Conservation (phyloP, 768 basidiomycete genomes). For the Omphalotus guepiniiformis region DNA sequence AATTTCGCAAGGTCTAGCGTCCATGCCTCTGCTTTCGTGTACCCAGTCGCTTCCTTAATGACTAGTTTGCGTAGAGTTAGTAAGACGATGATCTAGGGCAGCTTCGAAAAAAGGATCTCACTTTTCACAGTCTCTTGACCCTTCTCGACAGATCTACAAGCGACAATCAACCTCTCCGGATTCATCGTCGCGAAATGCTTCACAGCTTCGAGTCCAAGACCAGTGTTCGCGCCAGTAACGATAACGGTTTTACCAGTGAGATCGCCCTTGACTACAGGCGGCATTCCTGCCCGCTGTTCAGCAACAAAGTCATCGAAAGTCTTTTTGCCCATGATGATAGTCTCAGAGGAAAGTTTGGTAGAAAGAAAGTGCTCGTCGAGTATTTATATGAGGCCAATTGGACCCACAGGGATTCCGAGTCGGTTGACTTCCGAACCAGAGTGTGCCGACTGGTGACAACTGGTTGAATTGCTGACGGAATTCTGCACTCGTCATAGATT, state of each 20-base stretch:
- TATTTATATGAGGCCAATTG: no score
- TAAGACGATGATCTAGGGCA: background rate
- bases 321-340: slow-evolving; percentile 2
- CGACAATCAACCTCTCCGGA: slow-evolving; percentile 34
- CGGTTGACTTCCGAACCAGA: no score
- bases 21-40: slow-evolving; percentile 31
- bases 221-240: slow-evolving; percentile 50
- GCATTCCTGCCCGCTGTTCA: slow-evolving; percentile 7
- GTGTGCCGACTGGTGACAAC: no score
- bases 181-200: slow-evolving; percentile 44
- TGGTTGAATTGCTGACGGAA: no score
- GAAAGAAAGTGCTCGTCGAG: no score
- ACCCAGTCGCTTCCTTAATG: slow-evolving; percentile 28
- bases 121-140: slow-evolving; percentile 31
- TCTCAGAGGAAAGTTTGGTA: no score
- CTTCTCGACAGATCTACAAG: slow-evolving; percentile 30
- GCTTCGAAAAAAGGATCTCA: slow-evolving; percentile 13
- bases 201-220: slow-evolving; percentile 43
- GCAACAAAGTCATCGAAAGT: slow-evolving; percentile 1
- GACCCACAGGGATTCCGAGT: no score
- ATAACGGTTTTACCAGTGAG: slow-evolving; percentile 43
- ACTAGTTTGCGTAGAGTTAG: slow-evolving; percentile 16
- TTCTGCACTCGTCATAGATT: no score
- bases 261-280: slow-evolving; percentile 30
- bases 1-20: slow-evolving; percentile 37